phyloP scores from a whole-genome alignment of 345 rosid species.

The Raphanus sativus region DNA sequence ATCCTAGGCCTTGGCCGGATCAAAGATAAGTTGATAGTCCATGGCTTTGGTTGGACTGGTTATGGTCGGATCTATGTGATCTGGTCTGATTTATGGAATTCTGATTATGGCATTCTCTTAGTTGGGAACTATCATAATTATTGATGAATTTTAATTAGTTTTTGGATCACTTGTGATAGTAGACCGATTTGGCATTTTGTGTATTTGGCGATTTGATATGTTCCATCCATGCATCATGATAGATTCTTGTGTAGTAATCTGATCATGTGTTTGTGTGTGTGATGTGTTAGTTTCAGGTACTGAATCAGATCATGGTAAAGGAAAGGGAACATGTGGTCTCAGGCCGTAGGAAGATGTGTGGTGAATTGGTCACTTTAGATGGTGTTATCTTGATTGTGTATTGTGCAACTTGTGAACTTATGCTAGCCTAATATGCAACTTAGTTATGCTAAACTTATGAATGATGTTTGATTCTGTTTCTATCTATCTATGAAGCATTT shows the following conservation, averaged over 20 bases:
- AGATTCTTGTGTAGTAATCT: neutral
- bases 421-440: neutral
- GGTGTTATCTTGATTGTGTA: neutral
- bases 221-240: neutral
- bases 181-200: neutral
- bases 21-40: too few species aligned
- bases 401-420: neutral
- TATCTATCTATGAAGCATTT: too few species aligned
- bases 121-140: neutral
- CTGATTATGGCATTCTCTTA: neutral
- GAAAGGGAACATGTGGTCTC: neutral
- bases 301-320: neutral
- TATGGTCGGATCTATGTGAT: neutral
- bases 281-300: neutral
- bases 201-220: neutral
- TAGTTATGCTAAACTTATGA: too few species aligned
- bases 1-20: too few species aligned
- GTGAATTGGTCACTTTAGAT: neutral
- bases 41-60: too few species aligned
- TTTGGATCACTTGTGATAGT: too few species aligned
- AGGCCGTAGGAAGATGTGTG: neutral
- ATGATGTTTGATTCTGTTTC: too few species aligned
- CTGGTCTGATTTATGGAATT: neutral
- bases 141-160: neutral
- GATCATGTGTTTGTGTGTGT: neutral